These are phyloP conservation scores for Closterium sp. DNA, from an alignment of 139 green algal genomes.

Conservation along the genomic window DNA sequence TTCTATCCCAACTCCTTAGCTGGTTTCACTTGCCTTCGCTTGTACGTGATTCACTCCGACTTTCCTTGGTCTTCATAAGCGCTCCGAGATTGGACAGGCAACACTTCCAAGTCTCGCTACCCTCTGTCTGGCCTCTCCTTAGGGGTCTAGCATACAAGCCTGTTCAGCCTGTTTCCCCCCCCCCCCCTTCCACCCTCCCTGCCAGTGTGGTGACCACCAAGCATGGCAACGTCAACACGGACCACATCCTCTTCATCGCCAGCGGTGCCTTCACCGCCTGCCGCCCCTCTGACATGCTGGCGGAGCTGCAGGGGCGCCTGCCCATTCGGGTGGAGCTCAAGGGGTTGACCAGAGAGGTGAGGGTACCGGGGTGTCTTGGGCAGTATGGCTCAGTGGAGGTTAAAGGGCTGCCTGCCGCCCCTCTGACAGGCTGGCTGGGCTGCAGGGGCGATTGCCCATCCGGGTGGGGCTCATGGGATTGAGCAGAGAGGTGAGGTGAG, in stretches of 20 bases:
- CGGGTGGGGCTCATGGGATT: constrained; percentile 92
- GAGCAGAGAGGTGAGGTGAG: too few species aligned
- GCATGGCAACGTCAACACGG: constrained; percentile 60
- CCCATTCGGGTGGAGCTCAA: constrained; percentile 96
- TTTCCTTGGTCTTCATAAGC: too few species aligned
- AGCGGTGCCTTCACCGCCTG: constrained; percentile 86
- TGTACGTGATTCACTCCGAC: too few species aligned
- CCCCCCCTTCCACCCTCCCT: too few species aligned
- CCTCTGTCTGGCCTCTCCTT: too few species aligned
- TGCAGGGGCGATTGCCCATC: constrained; percentile 90
- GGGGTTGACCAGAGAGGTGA: constrained; percentile 60
- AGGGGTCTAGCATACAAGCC: too few species aligned
- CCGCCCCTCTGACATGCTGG: constrained; percentile 88
- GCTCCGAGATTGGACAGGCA: too few species aligned
- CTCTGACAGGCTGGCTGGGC: constrained; percentile 82
- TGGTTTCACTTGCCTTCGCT: too few species aligned
- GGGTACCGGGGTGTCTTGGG: background rate
- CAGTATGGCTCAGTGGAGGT: background rate
- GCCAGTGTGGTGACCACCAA: background rate
- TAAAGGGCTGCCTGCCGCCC: constrained; percentile 69
- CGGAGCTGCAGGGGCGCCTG: constrained; percentile 85
- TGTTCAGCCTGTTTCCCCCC: too few species aligned
- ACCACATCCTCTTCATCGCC: constrained; percentile 97
- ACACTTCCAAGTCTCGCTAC: too few species aligned
- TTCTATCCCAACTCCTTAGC: too few species aligned